Evolutionary conservation across 441 rosid genomes (phyloP).

Genomic region (Eruca vesicaria): DNA sequence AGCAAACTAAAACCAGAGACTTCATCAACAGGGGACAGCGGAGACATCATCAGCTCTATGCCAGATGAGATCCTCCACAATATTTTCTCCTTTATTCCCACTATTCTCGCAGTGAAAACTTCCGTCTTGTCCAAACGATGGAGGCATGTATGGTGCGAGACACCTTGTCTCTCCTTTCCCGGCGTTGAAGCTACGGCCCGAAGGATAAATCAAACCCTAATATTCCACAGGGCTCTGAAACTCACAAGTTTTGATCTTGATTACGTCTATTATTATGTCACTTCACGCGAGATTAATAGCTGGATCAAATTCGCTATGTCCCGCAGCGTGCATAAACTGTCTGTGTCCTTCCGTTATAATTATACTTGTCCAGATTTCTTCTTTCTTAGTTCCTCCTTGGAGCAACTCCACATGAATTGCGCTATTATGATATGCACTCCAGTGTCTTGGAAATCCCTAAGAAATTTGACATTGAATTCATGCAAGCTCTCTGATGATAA

Average conservation of each 20-base stretch:
- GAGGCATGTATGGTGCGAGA: slow-evolving; percentile 2
- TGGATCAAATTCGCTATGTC: not conserved
- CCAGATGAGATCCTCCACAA: not conserved
- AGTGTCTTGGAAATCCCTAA: not conserved
- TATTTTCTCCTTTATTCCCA: not conserved
- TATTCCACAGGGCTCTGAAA: not conserved
- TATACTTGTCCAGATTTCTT: not conserved
- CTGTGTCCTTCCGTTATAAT: not conserved
- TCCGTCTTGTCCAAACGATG: not conserved
- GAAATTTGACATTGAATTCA: not conserved
- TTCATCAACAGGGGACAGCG: not conserved
- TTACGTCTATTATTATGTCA: not conserved
- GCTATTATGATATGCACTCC: not conserved
- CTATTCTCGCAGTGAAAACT: not conserved
- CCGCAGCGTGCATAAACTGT: not conserved
- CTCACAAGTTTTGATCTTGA: not conserved
- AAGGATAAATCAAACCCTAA: not conserved
- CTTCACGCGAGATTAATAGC: not conserved
- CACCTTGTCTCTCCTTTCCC: not conserved
- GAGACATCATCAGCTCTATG: not conserved
- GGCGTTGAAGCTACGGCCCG: not conserved
- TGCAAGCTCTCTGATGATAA: not conserved
- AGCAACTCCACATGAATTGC: not conserved
- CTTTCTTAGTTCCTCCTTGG: not conserved
- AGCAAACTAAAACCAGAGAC: not conserved